Base-by-base conservation (phyloP, 306 rosid species). In the Prunus kanzakura region DNA sequence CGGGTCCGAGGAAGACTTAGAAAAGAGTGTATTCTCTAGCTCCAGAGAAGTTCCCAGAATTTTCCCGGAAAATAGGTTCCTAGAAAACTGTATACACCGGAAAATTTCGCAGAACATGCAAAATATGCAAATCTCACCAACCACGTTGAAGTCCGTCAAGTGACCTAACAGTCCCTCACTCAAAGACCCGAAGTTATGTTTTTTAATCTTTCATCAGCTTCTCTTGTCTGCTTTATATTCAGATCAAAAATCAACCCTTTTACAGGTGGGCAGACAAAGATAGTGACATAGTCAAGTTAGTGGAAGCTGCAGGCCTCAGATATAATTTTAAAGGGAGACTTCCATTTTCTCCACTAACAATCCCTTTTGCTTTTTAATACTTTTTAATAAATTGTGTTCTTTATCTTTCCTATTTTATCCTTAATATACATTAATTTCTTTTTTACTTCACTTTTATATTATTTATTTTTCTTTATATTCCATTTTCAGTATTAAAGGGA, bases 61-160 rank as follows among this genome's bases (percentile, higher is more conserved):
- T 77, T 85, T 83, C 89, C 71, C 8, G 73, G 86, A 88, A 85
- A 76, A 19, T 51, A 50, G 56, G 27, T 56, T 46, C 22, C 12
- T 25, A 56, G 73, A 79, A 79, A 72, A 49, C 14, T 64, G 45
- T 13, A 65, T 2, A 13, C 30, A 10, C 71, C 30, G 57, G 80
- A 78, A 74, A 25, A 15, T 35, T 82, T 64, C 77, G 38, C 2
- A 6, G 86, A 74, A 82, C 62, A 2, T 56, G 64, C 49, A 56
- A 38, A 7, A 8, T n/a, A 15, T 62, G 67, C 67, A 63, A 63
- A 30, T 7, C 67, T 30, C 70, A 30, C 16, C 71, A 74, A 73
- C 73, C 30, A 27, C 11, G 54, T 14, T 23, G 19, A 13, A 60
- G 22, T 63, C 67, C 30, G n/a, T 30, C 68, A 5, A 43, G 38